These are phyloP conservation scores for Hemileccinum impolitum DNA, from an alignment of 768 basidiomycete genomes.

Conservation along the genomic window DNA sequence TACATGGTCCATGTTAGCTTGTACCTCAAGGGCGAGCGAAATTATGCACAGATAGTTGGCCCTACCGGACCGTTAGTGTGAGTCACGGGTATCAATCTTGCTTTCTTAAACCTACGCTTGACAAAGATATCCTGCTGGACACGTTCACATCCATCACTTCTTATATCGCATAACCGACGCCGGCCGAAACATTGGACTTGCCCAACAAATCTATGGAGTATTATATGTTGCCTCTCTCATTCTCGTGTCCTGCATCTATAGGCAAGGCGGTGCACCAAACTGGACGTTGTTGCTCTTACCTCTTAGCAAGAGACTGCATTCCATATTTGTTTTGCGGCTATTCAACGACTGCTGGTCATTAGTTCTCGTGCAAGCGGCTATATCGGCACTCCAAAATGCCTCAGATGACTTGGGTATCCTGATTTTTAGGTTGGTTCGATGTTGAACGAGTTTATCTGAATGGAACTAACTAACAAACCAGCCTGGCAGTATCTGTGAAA, in stretches of 20 bases:
- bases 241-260: constrained; percentile 68
- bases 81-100: constrained; percentile 18
- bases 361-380: constrained; percentile 59
- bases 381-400: constrained; percentile 60
- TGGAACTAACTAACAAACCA: constrained; percentile 7
- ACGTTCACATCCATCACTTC: constrained; percentile 76
- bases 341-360: constrained; percentile 96
- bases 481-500: constrained; percentile 78
- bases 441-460: background rate
- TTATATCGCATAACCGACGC: constrained; percentile 62
- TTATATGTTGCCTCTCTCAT: constrained; percentile 69
- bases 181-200: constrained; percentile 56
- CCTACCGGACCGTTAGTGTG: constrained; percentile 94
- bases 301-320: constrained; percentile 91
- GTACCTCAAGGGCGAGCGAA: constrained; percentile 76
- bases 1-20: constrained; percentile 87
- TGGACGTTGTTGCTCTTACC: constrained; percentile 71
- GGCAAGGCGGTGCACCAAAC: constrained; percentile 60
- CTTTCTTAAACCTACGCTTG: background rate
- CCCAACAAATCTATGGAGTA: constrained; percentile 75
- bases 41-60: constrained; percentile 79
- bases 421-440: constrained; percentile 63
- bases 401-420: constrained; percentile 61
- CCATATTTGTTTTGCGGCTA: constrained; percentile 84
- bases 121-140: constrained; percentile 89